Conservation (phyloP, 2,329 filamentous ascomycete genomes). For the Colletotrichum eleusines region DNA sequence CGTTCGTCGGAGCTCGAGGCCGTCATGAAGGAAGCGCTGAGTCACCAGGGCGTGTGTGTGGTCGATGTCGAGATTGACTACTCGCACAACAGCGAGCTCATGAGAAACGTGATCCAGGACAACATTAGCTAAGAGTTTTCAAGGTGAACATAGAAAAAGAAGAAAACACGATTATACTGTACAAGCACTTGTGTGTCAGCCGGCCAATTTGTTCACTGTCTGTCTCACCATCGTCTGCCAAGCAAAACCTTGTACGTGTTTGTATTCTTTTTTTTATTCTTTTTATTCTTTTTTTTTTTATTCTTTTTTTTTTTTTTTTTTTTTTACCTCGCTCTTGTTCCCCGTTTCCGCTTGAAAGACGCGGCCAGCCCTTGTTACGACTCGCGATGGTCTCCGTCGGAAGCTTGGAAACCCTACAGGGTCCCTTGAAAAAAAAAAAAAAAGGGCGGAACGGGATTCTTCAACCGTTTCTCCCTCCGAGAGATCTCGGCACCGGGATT, state of each 20-base stretch:
- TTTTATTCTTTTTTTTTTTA: neutral
- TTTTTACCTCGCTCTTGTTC: no score
- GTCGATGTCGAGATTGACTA: slow-evolving; percentile 63
- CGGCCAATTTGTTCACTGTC: no score
- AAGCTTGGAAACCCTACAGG: no score
- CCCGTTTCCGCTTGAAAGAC: neutral
- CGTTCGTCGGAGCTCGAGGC: slow-evolving; percentile 54
- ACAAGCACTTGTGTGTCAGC: neutral
- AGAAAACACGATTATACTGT: neutral
- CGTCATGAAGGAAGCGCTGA: slow-evolving; percentile 58
- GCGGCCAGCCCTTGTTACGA: no score
- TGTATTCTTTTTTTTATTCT: neutral
- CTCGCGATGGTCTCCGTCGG: neutral
- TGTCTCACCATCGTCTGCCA: neutral
- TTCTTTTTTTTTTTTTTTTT: no score
- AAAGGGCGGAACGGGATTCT: no score
- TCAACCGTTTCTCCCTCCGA: no score
- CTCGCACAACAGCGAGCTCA: slow-evolving; percentile 55
- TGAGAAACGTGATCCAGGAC: slow-evolving; percentile 52
- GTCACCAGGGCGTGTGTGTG: slow-evolving; percentile 56
- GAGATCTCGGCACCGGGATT: no score
- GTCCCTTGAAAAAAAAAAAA: no score
- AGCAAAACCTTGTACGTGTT: neutral
- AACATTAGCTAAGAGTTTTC: slow-evolving; percentile 40
- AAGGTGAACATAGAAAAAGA: no score